Base-by-base conservation (phyloP, 1,139 yeast genomes). In the Candida sojae region DNA sequence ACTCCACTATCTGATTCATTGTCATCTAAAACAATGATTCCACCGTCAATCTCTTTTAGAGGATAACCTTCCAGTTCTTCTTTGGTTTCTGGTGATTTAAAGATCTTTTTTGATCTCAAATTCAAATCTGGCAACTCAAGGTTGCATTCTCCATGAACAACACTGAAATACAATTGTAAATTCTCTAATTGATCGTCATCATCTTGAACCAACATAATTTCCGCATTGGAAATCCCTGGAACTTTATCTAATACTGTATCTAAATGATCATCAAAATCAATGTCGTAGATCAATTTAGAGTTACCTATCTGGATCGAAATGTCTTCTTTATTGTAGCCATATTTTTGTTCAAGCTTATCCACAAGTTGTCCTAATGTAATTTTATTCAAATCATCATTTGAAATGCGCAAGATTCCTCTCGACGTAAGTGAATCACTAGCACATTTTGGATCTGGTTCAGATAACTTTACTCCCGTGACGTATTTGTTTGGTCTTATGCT, bases 221-320 rank as follows among this genome's bases (percentile, higher is more conserved):
- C 79, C 5, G 92, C 93, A 42, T 73, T 70, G 7, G 57, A 59
- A 31, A 92, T 70, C 5, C 86, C 87, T 1, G 57, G 56, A 23
- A 93, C 66, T 2, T 80, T 81, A 0, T 56, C 51, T 23, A 93
- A 67, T 0, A 75, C 64, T 39, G 70, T 73, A 0, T 71, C 73
- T 8, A 77, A 58, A 59, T 92, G 86, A 60, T 92, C 98, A 46
- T 90, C 97, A 64, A 89, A 90, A 60, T 95, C 99, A 45, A 77
- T 77, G 66, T 95, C 99, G 59, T 89, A 90, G 9, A 95, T 67
- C 52, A 93, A 73, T 53, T 78, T 80, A 33, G 84, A 82, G 23
- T 77, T 68, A 3, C 80, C 82, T 29, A 84, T 74, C 36, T 88
- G 79, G 25, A 88, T 66, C 0, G 93, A 71, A 1, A 90, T 71